Evolutionary conservation across 345 rosid genomes (phyloP).

Genomic region (Stellera chamaejasme): DNA sequence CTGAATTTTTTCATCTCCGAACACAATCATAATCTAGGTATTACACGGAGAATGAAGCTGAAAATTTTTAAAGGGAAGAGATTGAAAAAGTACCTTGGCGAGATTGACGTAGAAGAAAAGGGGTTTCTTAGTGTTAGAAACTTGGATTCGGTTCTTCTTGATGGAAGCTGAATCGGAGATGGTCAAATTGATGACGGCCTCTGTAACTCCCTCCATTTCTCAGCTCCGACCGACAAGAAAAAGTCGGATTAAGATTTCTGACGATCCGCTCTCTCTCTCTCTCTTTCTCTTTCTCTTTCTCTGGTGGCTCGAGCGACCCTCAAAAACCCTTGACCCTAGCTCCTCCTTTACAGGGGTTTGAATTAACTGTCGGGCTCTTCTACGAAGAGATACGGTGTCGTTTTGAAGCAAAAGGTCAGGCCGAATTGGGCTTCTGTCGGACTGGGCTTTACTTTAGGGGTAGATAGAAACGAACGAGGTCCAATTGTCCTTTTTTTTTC

Average conservation of each 20-base stretch:
- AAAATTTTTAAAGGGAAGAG: no score
- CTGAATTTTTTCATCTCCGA: not conserved
- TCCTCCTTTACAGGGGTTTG: not conserved
- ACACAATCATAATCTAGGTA: not conserved
- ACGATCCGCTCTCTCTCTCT: not conserved
- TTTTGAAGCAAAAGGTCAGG: not conserved
- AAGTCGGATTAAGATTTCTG: no score
- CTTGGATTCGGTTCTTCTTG: constrained; percentile 67
- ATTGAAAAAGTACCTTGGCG: constrained; percentile 39
- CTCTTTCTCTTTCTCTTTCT: not conserved
- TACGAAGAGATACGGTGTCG: not conserved
- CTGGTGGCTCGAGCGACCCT: not conserved
- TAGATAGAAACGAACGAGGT: no score
- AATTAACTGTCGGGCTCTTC: not conserved
- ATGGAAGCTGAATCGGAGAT: constrained; percentile 23
- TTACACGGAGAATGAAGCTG: no score
- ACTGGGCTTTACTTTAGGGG: no score
- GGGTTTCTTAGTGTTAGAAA: constrained; percentile 62
- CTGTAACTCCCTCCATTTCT: constrained; percentile 24
- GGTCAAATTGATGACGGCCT: constrained; percentile 24
- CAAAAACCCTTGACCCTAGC: constrained; percentile 11
- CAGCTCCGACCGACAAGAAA: not conserved
- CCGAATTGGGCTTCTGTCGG: not conserved
- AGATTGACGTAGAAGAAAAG: constrained; percentile 73
- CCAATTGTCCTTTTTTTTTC: no score